Evolutionary conservation across 2,329 filamentous ascomycete species (phyloP), one percentile per base, ranked within the genome.

Genomic region (Botrytis deweyae): DNA sequence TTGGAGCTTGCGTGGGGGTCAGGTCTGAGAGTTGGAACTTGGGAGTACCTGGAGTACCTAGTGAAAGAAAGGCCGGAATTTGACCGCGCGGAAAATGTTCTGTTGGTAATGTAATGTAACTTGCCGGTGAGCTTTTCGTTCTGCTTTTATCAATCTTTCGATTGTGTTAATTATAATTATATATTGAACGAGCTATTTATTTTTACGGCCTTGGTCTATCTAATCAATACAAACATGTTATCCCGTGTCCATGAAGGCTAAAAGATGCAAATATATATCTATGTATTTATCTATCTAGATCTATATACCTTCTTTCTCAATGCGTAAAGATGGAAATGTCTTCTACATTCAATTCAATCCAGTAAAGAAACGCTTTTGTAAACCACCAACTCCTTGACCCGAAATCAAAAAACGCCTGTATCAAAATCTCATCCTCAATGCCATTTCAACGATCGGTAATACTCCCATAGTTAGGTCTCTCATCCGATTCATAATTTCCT

Each of bases 401-500:
- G 7, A n/a, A 25, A 52, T 16, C 6, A 62, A 8, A 44, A 70
- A 44, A 70, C 33, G 29, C 38, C 40, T 3, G 20, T 8, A 52
- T 38, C 7, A 46, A 8, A 38, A 58, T 62, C n/a, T 14, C 14
- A 49, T 49, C 1, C 46, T 14, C 12, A 8, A 14, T 2, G 3
- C 22, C 18, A 22, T 22, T 9, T 62, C 25, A 72, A 40, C 7
- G 64, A 1, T 22, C 46, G 20, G 68, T 68, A 2, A 36, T 44
- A 44, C 49, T 55, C 2, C 46, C 46, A 61, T 72, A 66, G n/a
- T 55, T 40, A 25, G 33, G 49, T 61, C 70, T 61, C 18, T 33
- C 22, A 36, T 67, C 38, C 6, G 70, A 72, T 44, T 59, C 70
- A 44, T 59, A 72, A n/a, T 18, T 68, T 22, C 52, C 52, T n/a